Conservation (phyloP, 1,284 basidiomycete species). For the Malassezia sp. region DNA sequence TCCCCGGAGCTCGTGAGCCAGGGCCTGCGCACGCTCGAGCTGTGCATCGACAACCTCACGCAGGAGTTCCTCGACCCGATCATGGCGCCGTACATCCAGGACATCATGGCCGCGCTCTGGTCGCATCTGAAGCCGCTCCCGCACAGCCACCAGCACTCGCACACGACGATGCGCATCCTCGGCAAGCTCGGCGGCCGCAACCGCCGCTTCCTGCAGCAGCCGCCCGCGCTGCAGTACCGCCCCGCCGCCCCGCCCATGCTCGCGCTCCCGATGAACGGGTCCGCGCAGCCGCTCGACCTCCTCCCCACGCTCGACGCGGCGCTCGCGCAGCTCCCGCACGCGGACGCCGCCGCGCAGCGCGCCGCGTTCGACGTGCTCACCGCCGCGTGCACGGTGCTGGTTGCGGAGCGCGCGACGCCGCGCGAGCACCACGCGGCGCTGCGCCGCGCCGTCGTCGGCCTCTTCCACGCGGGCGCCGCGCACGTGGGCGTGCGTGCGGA, state of each 20-base stretch:
- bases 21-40: constrained; percentile 86
- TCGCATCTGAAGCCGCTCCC: constrained; percentile 69
- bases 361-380: constrained; percentile 70
- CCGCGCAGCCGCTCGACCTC: constrained; percentile 58
- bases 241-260: constrained; percentile 21
- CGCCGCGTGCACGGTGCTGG: constrained; percentile 51
- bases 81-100: constrained; percentile 62
- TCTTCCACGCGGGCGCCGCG: constrained; percentile 69
- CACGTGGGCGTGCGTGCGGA: constrained; percentile 60
- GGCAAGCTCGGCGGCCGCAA: constrained; percentile 96
- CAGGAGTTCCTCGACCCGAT: constrained; percentile 97
- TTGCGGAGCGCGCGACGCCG: constrained; percentile 18
- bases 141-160: constrained; percentile 78
- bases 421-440: constrained; percentile 68
- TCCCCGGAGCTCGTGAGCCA: constrained; percentile 79
- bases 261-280: constrained; percentile 24
- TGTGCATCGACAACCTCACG: constrained; percentile 99
- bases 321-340: constrained; percentile 57
- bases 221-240: constrained; percentile 62
- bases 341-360: constrained; percentile 56
- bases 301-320: constrained; percentile 65
- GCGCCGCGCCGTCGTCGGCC: constrained; percentile 56
- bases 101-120: constrained; percentile 74
- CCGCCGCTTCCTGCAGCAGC: constrained; percentile 64
- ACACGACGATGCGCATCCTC: constrained; percentile 88